Conservation (phyloP, 768 basidiomycete species). For the Rhizopogon salebrosus region DNA sequence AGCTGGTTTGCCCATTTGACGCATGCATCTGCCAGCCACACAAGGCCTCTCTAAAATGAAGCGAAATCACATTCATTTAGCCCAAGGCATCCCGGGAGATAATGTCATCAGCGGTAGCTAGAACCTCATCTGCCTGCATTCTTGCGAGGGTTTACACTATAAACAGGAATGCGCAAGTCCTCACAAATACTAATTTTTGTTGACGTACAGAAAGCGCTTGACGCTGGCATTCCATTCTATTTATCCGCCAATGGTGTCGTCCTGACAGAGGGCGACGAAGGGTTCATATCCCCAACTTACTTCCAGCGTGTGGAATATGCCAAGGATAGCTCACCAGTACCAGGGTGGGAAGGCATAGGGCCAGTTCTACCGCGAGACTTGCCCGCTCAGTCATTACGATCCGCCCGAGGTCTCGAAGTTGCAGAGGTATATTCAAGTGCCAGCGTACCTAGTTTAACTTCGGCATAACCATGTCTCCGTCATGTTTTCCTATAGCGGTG, state of each 20-base stretch:
- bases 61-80: constrained; percentile 91
- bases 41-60: constrained; percentile 80
- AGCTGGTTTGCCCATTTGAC: neutral
- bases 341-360: constrained; percentile 18
- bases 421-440: neutral
- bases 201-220: constrained; percentile 64
- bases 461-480: too few species aligned
- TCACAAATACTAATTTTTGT: constrained; percentile 82
- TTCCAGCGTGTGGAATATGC: constrained; percentile 65
- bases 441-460: neutral
- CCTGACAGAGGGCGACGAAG: constrained; percentile 73
- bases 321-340: constrained; percentile 11
- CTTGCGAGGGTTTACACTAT: neutral
- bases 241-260: constrained; percentile 86
- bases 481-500: neutral
- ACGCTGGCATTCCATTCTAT: constrained; percentile 67
- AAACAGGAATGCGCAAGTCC: constrained; percentile 71
- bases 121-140: neutral
- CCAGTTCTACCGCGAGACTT: neutral
- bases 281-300: constrained; percentile 55
- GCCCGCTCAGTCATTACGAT: neutral
- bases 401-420: neutral
- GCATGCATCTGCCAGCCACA: constrained; percentile 35
- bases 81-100: constrained; percentile 65
- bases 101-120: constrained; percentile 71